Evolutionary conservation across 192 early-diverging fungal genomes (phyloP).

Genomic region (Mortierella antarctica): DNA sequence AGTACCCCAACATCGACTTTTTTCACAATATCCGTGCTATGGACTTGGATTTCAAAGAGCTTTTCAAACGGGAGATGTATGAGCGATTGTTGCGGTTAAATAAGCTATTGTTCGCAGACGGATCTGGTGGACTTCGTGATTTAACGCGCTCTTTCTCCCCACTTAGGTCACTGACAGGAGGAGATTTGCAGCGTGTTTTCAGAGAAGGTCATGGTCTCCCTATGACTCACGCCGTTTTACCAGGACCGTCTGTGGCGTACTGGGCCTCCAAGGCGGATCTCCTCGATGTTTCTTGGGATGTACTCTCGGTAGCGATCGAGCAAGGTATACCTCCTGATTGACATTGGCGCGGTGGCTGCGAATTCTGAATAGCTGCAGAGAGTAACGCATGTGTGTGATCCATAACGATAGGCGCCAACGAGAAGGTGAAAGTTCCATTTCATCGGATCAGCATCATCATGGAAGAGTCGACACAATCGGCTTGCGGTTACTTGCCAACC

Average conservation of each 20-base stretch:
- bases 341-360: too few relatives aligned
- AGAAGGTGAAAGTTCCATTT: constrained; percentile 44
- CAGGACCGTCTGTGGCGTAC: constrained; percentile 51
- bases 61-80: constrained; percentile 52
- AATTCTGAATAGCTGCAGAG: not conserved
- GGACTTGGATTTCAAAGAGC: constrained; percentile 42
- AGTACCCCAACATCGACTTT: constrained; percentile 50
- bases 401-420: constrained; percentile 27
- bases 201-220: constrained; percentile 51
- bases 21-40: constrained; percentile 51
- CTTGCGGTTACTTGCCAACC: constrained; percentile 26
- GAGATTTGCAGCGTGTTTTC: constrained; percentile 29
- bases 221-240: constrained; percentile 37
- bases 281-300: constrained; percentile 42
- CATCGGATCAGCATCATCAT: constrained; percentile 44
- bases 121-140: too few relatives aligned
- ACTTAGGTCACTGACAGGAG: constrained; percentile 20
- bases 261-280: constrained; percentile 46
- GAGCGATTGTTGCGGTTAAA: too few relatives aligned
- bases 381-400: not conserved
- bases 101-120: too few relatives aligned
- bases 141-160: not conserved
- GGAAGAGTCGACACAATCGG: constrained; percentile 32
- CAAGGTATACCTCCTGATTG: constrained; percentile 26
- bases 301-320: constrained; percentile 28